Base-by-base conservation (phyloP, 352 stramenopile genomes). In the Pythium chondricola region DNA sequence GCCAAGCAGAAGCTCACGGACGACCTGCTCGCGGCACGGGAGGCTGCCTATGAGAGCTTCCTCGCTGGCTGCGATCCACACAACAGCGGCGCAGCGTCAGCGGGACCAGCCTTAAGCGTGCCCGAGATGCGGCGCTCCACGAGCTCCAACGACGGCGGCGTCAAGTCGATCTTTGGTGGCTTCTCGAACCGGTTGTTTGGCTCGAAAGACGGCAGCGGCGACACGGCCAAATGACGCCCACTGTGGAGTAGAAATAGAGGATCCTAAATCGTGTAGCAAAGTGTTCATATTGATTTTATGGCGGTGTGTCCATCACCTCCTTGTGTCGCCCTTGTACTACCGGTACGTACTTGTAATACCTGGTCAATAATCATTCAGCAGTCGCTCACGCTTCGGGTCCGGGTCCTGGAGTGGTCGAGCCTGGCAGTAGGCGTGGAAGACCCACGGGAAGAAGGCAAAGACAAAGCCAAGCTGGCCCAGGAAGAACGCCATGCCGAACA, bases 401-500 rank as follows among this genome's bases (percentile, higher is more conserved):
- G 68, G 38, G 41, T 83, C 74, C 16, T 59, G 52, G 32, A 85
- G 69, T 22, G 74, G 70, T 45, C 74, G 76, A 21, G 79, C 66
- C 69, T 84, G 79, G 62, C 65, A 73, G 53, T 88, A 88, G 20
- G 80, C 66, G 46, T 92, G 74, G 42, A 75, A 65, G 7, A 85
- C 46, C 79, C 79, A 93, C n/a, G 83, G 78, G 44, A 88, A 63
- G 50, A 87, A 93, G 13, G 67, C 63, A 43, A 80, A 65, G 8
- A 80, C 77, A 55, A 88, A 91, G 4, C 83, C 43, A 22, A 88
- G 55, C 43, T 93, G 83, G 2, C 74, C 79, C 11, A 86, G 42
- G 41, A 91, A 89, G 48, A 91, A 88, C 20, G 75, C 73, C 0
- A 62, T 59, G 27, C 83, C 83, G 37, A 90, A 89, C 61, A 89